These are phyloP conservation scores for Lecanicillium sp. DNA, from an alignment of 2,329 filamentous ascomycete species.

Conservation along the genomic window DNA sequence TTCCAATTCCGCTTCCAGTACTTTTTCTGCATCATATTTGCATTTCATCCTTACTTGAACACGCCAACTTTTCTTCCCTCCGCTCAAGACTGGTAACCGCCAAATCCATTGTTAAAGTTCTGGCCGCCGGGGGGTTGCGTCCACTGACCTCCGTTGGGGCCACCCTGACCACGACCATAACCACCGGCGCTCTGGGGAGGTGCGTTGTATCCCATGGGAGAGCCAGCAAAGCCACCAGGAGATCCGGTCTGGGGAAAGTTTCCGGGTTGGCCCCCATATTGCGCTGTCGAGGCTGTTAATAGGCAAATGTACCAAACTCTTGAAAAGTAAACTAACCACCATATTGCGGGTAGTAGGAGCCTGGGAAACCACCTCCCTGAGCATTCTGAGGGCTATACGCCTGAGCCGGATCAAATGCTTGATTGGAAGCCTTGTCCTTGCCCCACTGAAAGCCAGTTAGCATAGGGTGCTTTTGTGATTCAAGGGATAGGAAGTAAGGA, in stretches of 20 bases:
- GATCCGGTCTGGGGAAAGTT: slow-evolving; percentile 57
- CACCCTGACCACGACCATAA: slow-evolving; percentile 68
- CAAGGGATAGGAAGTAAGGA: slow-evolving; percentile 6
- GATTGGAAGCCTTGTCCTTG: slow-evolving; percentile 89
- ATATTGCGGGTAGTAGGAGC: slow-evolving; percentile 93
- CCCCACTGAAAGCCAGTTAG: slow-evolving; percentile 66
- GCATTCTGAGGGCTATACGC: slow-evolving; percentile 65
- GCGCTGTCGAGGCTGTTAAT: slow-evolving; percentile 23
- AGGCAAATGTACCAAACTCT: not conserved
- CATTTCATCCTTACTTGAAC: no score
- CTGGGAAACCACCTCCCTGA: slow-evolving; percentile 64
- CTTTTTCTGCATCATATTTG: no score
- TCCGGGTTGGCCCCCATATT: slow-evolving; percentile 58
- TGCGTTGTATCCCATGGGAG: slow-evolving; percentile 59
- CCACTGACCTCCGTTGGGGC: slow-evolving; percentile 46
- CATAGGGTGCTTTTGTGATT: slow-evolving; percentile 11
- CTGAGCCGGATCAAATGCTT: slow-evolving; percentile 69
- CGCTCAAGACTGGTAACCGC: slow-evolving; percentile 51
- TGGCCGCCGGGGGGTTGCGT: slow-evolving; percentile 42
- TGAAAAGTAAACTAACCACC: slow-evolving; percentile 50
- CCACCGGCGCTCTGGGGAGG: slow-evolving; percentile 70
- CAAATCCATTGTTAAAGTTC: slow-evolving; percentile 52
- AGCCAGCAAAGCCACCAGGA: slow-evolving; percentile 53
- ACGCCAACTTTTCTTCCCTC: no score
- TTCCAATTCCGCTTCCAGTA: no score